These are phyloP conservation scores for Botrytis medusae DNA, from an alignment of 2,329 filamentous ascomycete genomes.

Conservation along the genomic window DNA sequence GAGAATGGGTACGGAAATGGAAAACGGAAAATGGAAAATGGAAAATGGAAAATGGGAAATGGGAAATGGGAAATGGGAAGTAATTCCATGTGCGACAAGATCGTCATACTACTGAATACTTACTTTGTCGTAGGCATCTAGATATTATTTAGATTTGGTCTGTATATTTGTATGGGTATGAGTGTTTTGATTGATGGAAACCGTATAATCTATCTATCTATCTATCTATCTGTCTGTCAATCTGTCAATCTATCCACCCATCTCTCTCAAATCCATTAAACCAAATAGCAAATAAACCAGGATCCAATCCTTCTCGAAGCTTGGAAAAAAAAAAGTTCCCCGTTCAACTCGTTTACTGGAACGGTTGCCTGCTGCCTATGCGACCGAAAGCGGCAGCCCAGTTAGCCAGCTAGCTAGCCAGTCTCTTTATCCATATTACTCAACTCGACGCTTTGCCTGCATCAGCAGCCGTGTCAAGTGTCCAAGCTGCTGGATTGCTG, in stretches of 20 bases:
- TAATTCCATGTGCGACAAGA: too few species aligned
- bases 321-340: background rate
- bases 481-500: background rate
- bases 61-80: too few species aligned
- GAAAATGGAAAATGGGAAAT: too few species aligned
- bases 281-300: background rate
- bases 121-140: too few species aligned
- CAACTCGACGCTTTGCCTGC: too few species aligned
- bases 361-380: constrained; percentile 1
- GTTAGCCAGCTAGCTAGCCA: background rate
- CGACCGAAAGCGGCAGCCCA: background rate
- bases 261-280: background rate
- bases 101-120: too few species aligned
- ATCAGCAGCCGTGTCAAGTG: background rate
- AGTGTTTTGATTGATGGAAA: too few species aligned
- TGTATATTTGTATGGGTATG: too few species aligned
- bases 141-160: too few species aligned
- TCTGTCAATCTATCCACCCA: too few species aligned
- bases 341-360: background rate
- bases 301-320: constrained; percentile 2
- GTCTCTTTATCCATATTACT: constrained; percentile 2
- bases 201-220: background rate
- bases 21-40: too few species aligned
- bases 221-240: background rate
- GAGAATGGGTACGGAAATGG: too few species aligned